phyloP scores from a whole-genome alignment of 106 monocot genomes.

The Dendrobium nobile region DNA sequence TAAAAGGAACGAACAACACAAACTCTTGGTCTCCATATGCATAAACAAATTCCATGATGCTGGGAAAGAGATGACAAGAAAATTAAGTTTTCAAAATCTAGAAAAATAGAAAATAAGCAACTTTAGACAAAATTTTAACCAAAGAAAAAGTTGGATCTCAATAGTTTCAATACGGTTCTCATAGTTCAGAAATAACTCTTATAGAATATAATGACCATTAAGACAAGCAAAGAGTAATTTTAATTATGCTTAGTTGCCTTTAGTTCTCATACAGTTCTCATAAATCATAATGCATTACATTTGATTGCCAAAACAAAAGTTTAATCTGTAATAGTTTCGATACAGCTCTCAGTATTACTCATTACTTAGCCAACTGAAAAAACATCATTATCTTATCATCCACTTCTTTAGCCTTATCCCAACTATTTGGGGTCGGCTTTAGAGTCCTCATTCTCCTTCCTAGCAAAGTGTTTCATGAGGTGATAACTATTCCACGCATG shows the following conservation, averaged over 20 bases:
- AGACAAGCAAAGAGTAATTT: not conserved
- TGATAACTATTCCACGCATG: not conserved
- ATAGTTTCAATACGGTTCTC: not conserved
- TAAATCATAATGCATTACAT: not conserved
- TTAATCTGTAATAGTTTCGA: not conserved
- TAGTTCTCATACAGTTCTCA: not conserved
- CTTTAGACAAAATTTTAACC: not conserved
- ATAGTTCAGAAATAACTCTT: not conserved
- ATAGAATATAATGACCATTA: not conserved
- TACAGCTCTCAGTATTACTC: too few relatives aligned
- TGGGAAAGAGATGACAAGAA: not conserved
- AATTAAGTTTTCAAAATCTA: not conserved
- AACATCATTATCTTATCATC: too few relatives aligned
- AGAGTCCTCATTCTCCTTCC: too few relatives aligned
- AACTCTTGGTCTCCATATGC: constrained; percentile 46
- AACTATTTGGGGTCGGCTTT: too few relatives aligned
- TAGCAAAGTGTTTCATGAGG: too few relatives aligned
- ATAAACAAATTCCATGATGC: not conserved
- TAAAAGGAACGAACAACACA: constrained; percentile 54
- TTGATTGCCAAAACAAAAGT: not conserved
- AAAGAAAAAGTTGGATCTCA: not conserved
- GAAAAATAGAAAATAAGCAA: not conserved
- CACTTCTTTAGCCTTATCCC: too few relatives aligned
- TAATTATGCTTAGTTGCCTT: not conserved
- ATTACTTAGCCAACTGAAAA: too few relatives aligned